Base-by-base conservation (phyloP, 345 rosid genomes). In the Lepidium didymum region DNA sequence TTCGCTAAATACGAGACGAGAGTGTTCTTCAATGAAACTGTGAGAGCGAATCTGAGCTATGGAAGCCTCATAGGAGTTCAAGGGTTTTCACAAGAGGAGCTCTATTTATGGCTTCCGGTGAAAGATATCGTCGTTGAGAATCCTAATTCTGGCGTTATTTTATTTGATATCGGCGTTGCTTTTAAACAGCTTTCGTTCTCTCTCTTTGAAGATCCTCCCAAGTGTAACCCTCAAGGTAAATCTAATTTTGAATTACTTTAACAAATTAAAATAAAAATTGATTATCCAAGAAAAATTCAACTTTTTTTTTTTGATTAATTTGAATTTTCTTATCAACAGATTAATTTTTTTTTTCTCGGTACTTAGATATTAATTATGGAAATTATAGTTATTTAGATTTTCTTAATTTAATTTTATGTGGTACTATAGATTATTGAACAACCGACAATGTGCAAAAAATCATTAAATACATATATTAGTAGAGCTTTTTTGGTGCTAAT, bases 141-240 rank as follows among this genome's bases (percentile, higher is more conserved):
- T 36, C 97, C 97, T 10, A 63, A 25, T 8, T 87, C 96, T 15
- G 97, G 99, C 4, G 83, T 94, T 43, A 94, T 94, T n/a, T 57
- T 85, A 38, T 85, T 94, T 41, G 99, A 94, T 75, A 91, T 94
- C 51, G 99, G 90, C 2, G 80, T 88, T n/a, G 99, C 97, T 41
- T 83, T 72, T 25, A 94, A 94, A 62, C 95, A 90, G 33, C 75
- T 94, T 9, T 85, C 99, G 2, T 44, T 86, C 3, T 87, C 99
- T 19, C 86, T 94, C 70, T 91, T 94, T 53, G 99, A 94, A 81
- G 83, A 77, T 8, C 99, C 97, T 4, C 99, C 97, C 11, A 58
- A 64, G 42, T 94, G 99, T 65, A 82, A 62, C 42, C 85, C 90
- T 36, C 83, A 79, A 79, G 90, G 90, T 83, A 74, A 25, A 7